Percentiles rank a stretch among this genome's conserved stretches.
phyloP scores from a whole-genome alignment of 1,139 yeast species.

The Geotrichum restrictum region DNA sequence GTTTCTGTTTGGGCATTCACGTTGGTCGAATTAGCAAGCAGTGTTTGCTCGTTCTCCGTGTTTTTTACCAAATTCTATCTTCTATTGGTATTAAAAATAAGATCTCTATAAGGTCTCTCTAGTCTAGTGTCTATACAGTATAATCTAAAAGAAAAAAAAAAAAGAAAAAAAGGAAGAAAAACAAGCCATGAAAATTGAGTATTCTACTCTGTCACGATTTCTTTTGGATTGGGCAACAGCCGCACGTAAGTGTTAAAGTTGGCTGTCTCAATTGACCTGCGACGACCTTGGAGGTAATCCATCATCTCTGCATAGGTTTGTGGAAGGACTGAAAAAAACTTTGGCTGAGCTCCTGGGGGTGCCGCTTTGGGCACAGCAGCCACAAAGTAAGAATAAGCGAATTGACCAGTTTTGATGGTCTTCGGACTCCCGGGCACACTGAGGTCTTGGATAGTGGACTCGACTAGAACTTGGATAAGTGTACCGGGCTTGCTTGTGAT shows the following conservation, averaged over 20 bases:
- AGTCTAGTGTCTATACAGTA: no score
- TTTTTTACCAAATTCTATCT: no score
- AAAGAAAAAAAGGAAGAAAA: not conserved
- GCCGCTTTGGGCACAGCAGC: slow-evolving; percentile 45
- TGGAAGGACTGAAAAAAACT: slow-evolving; percentile 70
- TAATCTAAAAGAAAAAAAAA: not conserved
- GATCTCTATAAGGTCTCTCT: no score
- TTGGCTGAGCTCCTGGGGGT: slow-evolving; percentile 32
- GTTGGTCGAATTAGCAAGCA: no score
- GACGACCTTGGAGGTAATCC: slow-evolving; percentile 81
- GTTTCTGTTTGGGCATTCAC: no score
- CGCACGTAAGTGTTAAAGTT: slow-evolving; percentile 39
- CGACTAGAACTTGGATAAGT: slow-evolving; percentile 81
- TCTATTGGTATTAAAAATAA: no score
- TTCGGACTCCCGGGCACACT: slow-evolving; percentile 45
- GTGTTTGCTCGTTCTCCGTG: no score
- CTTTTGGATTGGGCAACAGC: slow-evolving; percentile 12
- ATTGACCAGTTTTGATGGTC: slow-evolving; percentile 75
- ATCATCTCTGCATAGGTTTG: slow-evolving; percentile 89
- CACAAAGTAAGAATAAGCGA: slow-evolving; percentile 83
- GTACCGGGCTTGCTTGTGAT: slow-evolving; percentile 64
- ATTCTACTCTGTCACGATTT: slow-evolving; percentile 19
- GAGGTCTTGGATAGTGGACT: slow-evolving; percentile 67
- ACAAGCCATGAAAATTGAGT: no score
- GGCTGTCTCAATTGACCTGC: slow-evolving; percentile 83